phyloP scores from a whole-genome alignment of 2,329 filamentous ascomycete species.

The Triangularia verruculosa region DNA sequence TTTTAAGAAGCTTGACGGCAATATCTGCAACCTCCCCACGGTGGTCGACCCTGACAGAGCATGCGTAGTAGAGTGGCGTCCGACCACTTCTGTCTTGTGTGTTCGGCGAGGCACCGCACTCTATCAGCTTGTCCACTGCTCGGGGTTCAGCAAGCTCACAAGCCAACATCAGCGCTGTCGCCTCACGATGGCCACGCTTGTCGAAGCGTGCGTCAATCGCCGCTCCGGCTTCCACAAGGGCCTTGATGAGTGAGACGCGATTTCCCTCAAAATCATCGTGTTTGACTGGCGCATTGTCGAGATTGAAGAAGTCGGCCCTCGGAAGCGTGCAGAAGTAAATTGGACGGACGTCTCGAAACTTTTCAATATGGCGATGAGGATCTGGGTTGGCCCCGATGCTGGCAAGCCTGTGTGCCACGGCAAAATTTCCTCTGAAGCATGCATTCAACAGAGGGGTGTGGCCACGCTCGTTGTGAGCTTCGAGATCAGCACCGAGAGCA shows the following conservation, averaged over 20 bases:
- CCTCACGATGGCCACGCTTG: conserved; percentile 21
- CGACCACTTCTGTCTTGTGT: conserved; percentile 21
- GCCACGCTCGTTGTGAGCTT: conserved; percentile 25
- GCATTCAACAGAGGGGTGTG: conserved; percentile 27
- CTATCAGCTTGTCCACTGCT: conserved; percentile 20
- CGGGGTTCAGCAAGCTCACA: conserved; percentile 26
- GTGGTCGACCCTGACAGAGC: conserved; percentile 20
- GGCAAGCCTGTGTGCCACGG: conserved; percentile 24
- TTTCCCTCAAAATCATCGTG: conserved; percentile 27
- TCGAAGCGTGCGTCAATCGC: conserved; percentile 26
- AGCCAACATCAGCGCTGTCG: conserved; percentile 26
- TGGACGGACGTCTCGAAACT: conserved; percentile 25
- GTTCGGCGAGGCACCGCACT: conserved; percentile 26
- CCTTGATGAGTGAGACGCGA: conserved; percentile 24
- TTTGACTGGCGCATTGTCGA: conserved; percentile 24
- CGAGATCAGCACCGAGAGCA: conserved; percentile 26
- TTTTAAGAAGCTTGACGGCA: conserved; percentile 16
- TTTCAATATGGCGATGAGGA: conserved; percentile 23
- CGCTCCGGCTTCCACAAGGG: conserved; percentile 22
- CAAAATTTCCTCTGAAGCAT: conserved; percentile 27
- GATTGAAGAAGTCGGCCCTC: conserved; percentile 24
- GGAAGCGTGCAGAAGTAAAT: conserved; percentile 26
- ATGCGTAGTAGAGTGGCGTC: conserved; percentile 23
- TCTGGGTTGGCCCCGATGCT: conserved; percentile 25
- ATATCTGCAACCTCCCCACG: conserved; percentile 25